Evolutionary conservation across 352 stramenopile genomes (phyloP), one percentile per base, ranked within the genome.

Genomic region (Phytophthora agathidicida): DNA sequence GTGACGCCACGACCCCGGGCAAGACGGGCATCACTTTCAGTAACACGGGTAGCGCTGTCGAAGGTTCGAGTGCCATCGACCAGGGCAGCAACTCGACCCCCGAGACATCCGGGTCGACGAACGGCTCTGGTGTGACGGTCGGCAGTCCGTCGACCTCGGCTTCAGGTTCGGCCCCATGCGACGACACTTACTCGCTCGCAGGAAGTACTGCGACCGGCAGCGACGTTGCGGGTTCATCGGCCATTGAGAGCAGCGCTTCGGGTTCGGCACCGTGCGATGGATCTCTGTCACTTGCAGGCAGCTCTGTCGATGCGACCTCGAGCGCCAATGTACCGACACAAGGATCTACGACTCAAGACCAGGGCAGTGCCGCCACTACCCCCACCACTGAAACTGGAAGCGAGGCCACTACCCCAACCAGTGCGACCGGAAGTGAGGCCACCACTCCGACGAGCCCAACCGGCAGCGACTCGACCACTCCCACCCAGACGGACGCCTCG

Each of bases 231-330:
- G 33, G 41, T 14, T 66, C 57, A 23, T 60, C 48, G 33, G 49
- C 33, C 23, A 5, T 66, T 26, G 56, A 59, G 48, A 55, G 32
- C 9, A 66, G 58, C 24, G 39, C 44, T 1, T 65, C 57, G 5
- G 48, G 50, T 5, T 65, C 57, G 31, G 57, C 45, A 31, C 57
- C 57, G 47, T 65, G 57, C 16, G 57, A 65, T 24, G 49, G 47
- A 14, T 65, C 56, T 31, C 22, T 65, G 17, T 60, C 57, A 10
- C 48, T 65, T 14, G 56, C 56, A 1, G 36, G 54, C 19, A 53
- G 52, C 44, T 61, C 52, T 20, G 42, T 38, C 26, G 42, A 46
- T 14, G 35, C 20, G 8, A 37, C 45, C 31, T 52, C 52, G 13
- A 54, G 36, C 24, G 37, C 45, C n/a, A 59, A 27, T 8, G 30